Evolutionary conservation across 768 basidiomycete genomes (phyloP), one percentile per base, ranked within the genome.

Genomic region (Termitomyces sp.): DNA sequence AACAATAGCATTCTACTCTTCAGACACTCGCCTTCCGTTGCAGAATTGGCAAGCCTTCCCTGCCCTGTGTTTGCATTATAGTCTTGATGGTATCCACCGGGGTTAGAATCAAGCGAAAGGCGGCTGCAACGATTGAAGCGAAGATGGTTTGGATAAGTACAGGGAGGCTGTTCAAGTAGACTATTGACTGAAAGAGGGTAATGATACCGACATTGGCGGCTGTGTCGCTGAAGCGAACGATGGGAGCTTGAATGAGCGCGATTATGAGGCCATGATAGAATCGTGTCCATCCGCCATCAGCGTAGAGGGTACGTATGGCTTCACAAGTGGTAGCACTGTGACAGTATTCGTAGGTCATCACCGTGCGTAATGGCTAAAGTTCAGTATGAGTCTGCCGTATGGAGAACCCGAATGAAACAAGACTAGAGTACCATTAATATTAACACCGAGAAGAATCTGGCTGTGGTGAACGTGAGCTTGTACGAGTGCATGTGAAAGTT

Each of bases 291-390:
- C 92, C 91, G 17, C 94, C 93, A 57, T 94, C 88, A 1, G 70
- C 71, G 66, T 87, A 88, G 14, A 95, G 83, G 3, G 81, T 90
- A 45, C 71, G 69, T 55, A 78, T 81, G 14, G 90, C 86, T 44
- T 78, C 71, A 0, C 82, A 83, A 5, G 83, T 84, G 1, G 84
- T 80, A 2, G 87, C 87, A 19, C 94, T 94, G 67, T 85, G 93
- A 51, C 87, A 82, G 68, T 94, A 94, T 73, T 94, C 92, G 68
- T 91, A 97, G 76, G 98, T 98, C 96, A 98, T 98, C 53, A 94
- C 80, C 1, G 95, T 97, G 15, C 93, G 83, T 17, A 96, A 71
- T 4, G 93, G 94, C 88, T 87, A 53, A 5, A 21, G 38, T 57
- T 11, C 40, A 54, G 33, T 15, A 21, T 21, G 38, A 46, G 43